Conservation (phyloP, 2,329 filamentous ascomycete species). For the Elsinoe ampelina region DNA sequence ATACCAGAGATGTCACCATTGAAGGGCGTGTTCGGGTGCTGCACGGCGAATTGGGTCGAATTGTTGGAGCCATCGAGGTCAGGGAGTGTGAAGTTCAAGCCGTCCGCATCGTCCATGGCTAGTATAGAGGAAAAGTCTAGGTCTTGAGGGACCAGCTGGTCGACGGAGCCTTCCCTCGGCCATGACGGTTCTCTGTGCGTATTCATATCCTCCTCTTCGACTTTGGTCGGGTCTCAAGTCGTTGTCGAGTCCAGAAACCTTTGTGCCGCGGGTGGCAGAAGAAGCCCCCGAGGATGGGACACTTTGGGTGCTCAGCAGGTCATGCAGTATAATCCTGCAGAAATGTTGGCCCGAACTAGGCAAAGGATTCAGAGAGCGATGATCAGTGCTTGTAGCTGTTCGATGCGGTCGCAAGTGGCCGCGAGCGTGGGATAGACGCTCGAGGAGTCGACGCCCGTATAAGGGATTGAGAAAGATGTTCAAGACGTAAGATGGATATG, state of each 20-base stretch:
- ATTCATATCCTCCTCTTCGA: slow-evolving; percentile 6
- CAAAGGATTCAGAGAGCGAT: not conserved
- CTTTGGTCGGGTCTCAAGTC: not conserved
- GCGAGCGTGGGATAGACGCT: not conserved
- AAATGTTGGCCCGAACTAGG: not conserved
- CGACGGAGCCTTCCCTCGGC: slow-evolving; percentile 32
- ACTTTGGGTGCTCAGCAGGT: not conserved
- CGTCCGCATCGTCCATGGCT: slow-evolving; percentile 31
- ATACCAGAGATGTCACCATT: slow-evolving; percentile 19
- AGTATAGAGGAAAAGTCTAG: slow-evolving; percentile 10
- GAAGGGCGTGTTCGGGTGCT: slow-evolving; percentile 25
- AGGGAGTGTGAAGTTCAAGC: slow-evolving; percentile 26
- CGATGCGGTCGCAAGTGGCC: not conserved
- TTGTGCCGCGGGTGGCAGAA: slow-evolving; percentile 18
- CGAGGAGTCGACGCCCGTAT: not conserved
- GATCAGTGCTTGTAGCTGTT: not conserved
- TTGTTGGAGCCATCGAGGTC: slow-evolving; percentile 14
- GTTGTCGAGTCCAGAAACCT: not conserved
- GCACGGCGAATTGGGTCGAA: slow-evolving; percentile 19
- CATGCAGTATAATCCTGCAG: not conserved
- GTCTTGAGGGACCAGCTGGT: slow-evolving; percentile 29
- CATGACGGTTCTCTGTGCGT: slow-evolving; percentile 25
- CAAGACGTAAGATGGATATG: slow-evolving; percentile 1
- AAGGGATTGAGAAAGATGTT: not conserved
- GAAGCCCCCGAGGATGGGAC: slow-evolving; percentile 11